Percentiles rank a stretch among this genome's conserved stretches.
Evolutionary conservation across 2,329 filamentous ascomycete genomes (phyloP).

Genomic region (Annulohypoxylon truncatum): DNA sequence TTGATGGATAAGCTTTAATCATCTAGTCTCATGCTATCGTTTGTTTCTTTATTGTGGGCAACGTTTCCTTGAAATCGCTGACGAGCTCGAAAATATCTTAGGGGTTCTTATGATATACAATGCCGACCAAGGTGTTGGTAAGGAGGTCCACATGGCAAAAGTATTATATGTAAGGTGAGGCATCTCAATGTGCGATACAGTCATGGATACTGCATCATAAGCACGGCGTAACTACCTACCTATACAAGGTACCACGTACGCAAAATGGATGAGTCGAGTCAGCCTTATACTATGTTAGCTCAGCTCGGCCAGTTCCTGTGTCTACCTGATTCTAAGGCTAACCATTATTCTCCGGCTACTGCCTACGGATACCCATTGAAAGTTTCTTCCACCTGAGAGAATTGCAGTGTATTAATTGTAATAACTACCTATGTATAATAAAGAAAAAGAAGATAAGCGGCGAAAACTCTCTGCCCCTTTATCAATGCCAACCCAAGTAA

Average conservation of each 20-base stretch:
- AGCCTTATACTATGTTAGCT: constrained; percentile 33
- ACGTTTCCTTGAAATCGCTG: constrained; percentile 4
- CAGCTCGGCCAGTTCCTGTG: constrained; percentile 18
- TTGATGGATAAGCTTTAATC: neutral
- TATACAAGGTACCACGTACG: constrained; percentile 4
- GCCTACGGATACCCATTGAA: neutral
- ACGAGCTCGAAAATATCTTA: neutral
- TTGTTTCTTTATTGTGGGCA: neutral
- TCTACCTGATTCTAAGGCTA: constrained; percentile 3
- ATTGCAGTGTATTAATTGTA: neutral
- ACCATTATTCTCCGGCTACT: neutral
- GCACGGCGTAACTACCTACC: constrained; percentile 26
- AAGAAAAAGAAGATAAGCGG: neutral
- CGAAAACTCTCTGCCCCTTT: too few relatives aligned
- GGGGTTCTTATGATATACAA: neutral
- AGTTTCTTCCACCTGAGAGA: too few relatives aligned
- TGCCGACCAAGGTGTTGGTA: constrained; percentile 11
- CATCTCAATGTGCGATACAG: neutral
- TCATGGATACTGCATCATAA: constrained; percentile 15
- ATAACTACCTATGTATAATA: neutral
- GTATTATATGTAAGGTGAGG: constrained; percentile 13
- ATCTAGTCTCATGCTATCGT: constrained; percentile 5
- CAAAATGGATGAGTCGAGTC: constrained; percentile 30
- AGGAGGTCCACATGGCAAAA: constrained; percentile 20
- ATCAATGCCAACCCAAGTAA: neutral